These are phyloP conservation scores for Stereum hirsutum DNA, from an alignment of 1,284 basidiomycete species.

Conservation along the genomic window DNA sequence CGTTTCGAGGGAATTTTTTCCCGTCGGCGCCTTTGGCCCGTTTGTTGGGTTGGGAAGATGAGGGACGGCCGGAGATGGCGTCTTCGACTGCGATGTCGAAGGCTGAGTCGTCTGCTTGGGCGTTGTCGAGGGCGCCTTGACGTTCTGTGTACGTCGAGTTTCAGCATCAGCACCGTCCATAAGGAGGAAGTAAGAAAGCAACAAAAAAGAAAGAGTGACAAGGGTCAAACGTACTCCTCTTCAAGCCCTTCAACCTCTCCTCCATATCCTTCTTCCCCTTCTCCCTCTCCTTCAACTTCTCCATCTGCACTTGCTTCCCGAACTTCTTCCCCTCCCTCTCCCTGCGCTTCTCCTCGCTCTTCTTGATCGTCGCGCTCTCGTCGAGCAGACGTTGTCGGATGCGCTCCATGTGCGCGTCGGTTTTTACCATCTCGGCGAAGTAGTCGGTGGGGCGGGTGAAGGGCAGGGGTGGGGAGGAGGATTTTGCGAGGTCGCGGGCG, in stretches of 20 bases:
- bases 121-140: slow-evolving; percentile 75
- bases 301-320: slow-evolving; percentile 92
- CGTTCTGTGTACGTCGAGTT: slow-evolving; percentile 41
- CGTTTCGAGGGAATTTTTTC: slow-evolving; percentile 47
- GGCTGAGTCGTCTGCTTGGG: slow-evolving; percentile 57
- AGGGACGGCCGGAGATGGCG: slow-evolving; percentile 67
- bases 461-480: slow-evolving; percentile 73
- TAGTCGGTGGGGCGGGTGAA: slow-evolving; percentile 94
- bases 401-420: slow-evolving; percentile 96
- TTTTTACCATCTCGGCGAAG: slow-evolving; percentile 99
- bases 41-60: slow-evolving; percentile 44
- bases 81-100: slow-evolving; percentile 86
- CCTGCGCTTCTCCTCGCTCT: slow-evolving; percentile 84
- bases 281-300: slow-evolving; percentile 77
- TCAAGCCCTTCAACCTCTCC: slow-evolving; percentile 75
- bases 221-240: slow-evolving; percentile 62
- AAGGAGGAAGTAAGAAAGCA: background rate
- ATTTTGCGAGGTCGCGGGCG: slow-evolving; percentile 67
- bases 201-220: background rate
- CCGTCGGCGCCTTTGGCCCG: slow-evolving; percentile 33
- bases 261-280: slow-evolving; percentile 75
- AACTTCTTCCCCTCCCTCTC: slow-evolving; percentile 97
- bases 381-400: slow-evolving; percentile 89
- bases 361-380: slow-evolving; percentile 85
- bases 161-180: slow-evolving; percentile 1